Evolutionary conservation across 2,329 filamentous ascomycete genomes (phyloP).

Genomic region (Diplocarpon rosae): DNA sequence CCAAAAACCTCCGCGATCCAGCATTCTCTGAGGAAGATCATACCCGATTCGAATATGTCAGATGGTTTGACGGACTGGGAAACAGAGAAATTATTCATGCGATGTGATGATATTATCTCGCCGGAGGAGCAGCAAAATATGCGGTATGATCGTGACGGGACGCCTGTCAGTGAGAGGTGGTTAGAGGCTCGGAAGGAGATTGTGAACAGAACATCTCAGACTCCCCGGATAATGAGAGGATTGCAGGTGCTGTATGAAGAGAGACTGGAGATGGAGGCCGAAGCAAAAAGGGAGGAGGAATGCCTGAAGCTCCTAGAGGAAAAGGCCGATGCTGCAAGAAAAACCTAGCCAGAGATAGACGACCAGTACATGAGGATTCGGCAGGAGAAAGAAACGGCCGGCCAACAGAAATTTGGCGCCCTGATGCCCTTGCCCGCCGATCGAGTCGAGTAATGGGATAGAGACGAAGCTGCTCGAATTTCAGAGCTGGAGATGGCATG

Average conservation of each 20-base stretch:
- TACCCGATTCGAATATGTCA: conserved; percentile 14
- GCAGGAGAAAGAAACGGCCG: no score
- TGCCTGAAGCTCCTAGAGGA: no score
- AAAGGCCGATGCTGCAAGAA: no score
- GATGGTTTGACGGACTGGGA: conserved; percentile 26
- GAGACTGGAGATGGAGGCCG: conserved; percentile 2
- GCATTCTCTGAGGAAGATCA: conserved; percentile 10
- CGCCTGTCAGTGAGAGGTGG: not conserved
- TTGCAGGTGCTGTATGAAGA: conserved; percentile 7
- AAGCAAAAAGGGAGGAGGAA: no score
- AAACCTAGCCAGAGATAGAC: no score
- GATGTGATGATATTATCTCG: conserved; percentile 3
- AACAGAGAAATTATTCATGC: conserved; percentile 12
- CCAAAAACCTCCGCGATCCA: conserved; percentile 15
- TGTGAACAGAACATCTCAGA: conserved; percentile 1
- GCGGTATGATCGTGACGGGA: not conserved
- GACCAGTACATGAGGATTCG: no score
- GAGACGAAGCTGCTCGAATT: no score
- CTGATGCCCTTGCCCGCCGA: no score
- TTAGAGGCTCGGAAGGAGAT: not conserved
- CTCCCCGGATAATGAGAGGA: conserved; percentile 10
- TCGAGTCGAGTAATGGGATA: no score
- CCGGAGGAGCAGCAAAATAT: conserved; percentile 1
- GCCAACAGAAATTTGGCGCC: no score
- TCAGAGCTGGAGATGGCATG: no score